Conservation (phyloP, 1,284 basidiomycete species). For the Boletus subluridellus region DNA sequence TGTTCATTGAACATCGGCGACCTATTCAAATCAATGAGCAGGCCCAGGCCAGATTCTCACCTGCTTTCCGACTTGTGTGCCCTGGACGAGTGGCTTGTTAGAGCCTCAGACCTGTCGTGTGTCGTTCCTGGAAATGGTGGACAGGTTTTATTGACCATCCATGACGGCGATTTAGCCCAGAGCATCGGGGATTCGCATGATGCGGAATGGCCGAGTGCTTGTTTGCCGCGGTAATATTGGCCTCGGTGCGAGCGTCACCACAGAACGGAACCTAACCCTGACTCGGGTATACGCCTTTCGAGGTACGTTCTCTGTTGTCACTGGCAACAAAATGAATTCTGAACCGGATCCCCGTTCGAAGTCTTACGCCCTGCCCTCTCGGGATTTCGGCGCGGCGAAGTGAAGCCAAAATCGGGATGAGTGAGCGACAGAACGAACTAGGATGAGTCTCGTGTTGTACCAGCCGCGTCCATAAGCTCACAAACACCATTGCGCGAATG, state of each 20-base stretch:
- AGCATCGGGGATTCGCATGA: conserved; percentile 27
- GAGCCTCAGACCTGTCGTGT: conserved; percentile 8
- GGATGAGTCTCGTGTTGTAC: conserved; percentile 21
- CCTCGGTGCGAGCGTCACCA: conserved; percentile 1
- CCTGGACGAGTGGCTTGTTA: neutral
- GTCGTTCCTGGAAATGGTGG: conserved; percentile 7
- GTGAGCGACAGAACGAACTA: conserved; percentile 9
- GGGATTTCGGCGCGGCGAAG: conserved; percentile 14
- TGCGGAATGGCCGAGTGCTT: conserved; percentile 4
- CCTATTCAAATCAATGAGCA: neutral
- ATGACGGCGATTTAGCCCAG: conserved; percentile 24
- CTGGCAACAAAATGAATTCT: conserved; percentile 25
- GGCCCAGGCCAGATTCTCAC: conserved; percentile 15
- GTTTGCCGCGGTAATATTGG: conserved; percentile 22
- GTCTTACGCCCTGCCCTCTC: conserved; percentile 1
- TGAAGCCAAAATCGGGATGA: conserved; percentile 7
- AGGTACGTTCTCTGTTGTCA: conserved; percentile 26
- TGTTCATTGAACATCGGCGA: neutral
- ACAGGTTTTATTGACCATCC: conserved; percentile 4
- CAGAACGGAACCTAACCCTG: conserved; percentile 2
- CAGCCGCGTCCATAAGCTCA: conserved; percentile 15
- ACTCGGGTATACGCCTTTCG: conserved; percentile 6
- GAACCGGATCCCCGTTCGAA: conserved; percentile 23
- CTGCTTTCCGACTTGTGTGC: neutral
- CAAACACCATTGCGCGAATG: conserved; percentile 16